Percentiles rank a stretch among this genome's conserved stretches.
Evolutionary conservation across 2,329 filamentous ascomycete species (phyloP).

Genomic region (Cytospora piceicola): DNA sequence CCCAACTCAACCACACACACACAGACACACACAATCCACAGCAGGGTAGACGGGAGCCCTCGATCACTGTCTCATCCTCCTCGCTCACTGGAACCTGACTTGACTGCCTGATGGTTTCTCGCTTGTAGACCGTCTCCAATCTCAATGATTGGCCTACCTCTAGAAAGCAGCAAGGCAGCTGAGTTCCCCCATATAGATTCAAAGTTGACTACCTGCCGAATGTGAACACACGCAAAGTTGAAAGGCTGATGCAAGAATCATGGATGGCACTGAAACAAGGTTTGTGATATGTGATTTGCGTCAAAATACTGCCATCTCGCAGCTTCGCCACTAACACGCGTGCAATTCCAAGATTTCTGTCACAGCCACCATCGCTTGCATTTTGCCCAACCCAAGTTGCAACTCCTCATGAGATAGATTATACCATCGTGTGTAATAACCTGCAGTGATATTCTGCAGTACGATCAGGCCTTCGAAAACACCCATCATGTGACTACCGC

Average conservation of each 20-base stretch:
- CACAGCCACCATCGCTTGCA: conserved; percentile 18
- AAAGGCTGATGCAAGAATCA: not conserved
- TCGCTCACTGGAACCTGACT: conserved; percentile 2
- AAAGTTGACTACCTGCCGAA: too few species aligned
- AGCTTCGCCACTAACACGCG: not conserved
- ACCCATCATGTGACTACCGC: not conserved
- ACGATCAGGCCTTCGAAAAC: not conserved
- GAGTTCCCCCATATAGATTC: not conserved
- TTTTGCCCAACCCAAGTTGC: conserved; percentile 2
- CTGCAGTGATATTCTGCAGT: conserved; percentile 4
- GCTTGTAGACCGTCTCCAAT: not conserved
- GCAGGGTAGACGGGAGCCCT: conserved; percentile 10
- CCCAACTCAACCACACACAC: not conserved
- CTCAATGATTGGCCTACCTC: not conserved
- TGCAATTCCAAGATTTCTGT: not conserved
- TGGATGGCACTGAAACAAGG: conserved; percentile 5
- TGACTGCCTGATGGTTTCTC: not conserved
- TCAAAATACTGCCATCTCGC: conserved; percentile 8
- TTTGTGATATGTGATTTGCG: conserved; percentile 22
- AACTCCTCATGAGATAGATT: conserved; percentile 10
- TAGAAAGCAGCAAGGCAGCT: not conserved
- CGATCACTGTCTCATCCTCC: conserved; percentile 22
- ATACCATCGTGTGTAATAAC: conserved; percentile 1
- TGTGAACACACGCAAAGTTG: not conserved
- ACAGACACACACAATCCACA: not conserved